phyloP scores from a whole-genome alignment of 495 filamentous ascomycete species.

The Penicillium crystallinum region DNA sequence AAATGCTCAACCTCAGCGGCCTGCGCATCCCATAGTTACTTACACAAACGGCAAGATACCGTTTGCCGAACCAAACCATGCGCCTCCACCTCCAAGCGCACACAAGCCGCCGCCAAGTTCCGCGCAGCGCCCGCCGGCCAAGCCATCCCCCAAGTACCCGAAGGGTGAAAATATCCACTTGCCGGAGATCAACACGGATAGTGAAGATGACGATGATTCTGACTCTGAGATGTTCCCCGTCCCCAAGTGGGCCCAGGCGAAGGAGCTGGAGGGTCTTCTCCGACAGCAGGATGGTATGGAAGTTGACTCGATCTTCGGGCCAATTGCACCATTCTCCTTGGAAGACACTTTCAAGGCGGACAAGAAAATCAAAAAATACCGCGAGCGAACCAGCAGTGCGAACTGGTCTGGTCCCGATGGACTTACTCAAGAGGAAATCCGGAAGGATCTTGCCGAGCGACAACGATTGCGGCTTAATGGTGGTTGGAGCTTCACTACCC shows the following conservation, averaged over 20 bases:
- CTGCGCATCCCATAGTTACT: conserved; percentile 68
- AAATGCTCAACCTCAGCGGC: conserved; percentile 47
- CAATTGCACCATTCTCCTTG: conserved; percentile 78
- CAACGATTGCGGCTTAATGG: conserved; percentile 78
- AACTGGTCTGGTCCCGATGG: conserved; percentile 85
- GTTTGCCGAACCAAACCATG: conserved; percentile 67
- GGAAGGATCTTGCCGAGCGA: conserved; percentile 71
- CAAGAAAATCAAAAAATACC: conserved; percentile 76
- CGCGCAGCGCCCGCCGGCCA: conserved; percentile 40
- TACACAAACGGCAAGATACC: conserved; percentile 82
- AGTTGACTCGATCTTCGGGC: conserved; percentile 83
- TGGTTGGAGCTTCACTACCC: conserved; percentile 66
- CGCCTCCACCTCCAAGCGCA: conserved; percentile 31
- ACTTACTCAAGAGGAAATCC: conserved; percentile 83
- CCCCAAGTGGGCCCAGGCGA: conserved; percentile 80
- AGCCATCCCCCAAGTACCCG: conserved; percentile 72
- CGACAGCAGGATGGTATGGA: conserved; percentile 75
- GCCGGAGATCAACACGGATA: conserved; percentile 84
- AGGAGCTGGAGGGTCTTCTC: conserved; percentile 64
- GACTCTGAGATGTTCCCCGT: conserved; percentile 55
- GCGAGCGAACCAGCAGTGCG: conserved; percentile 83
- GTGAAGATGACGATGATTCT: conserved; percentile 69
- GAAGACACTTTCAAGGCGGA: conserved; percentile 89
- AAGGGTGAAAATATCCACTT: conserved; percentile 78
- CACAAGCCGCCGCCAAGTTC: conserved; percentile 53